phyloP scores from a whole-genome alignment of 2,329 filamentous ascomycete species.

The Drechslerella coelobrocha region DNA sequence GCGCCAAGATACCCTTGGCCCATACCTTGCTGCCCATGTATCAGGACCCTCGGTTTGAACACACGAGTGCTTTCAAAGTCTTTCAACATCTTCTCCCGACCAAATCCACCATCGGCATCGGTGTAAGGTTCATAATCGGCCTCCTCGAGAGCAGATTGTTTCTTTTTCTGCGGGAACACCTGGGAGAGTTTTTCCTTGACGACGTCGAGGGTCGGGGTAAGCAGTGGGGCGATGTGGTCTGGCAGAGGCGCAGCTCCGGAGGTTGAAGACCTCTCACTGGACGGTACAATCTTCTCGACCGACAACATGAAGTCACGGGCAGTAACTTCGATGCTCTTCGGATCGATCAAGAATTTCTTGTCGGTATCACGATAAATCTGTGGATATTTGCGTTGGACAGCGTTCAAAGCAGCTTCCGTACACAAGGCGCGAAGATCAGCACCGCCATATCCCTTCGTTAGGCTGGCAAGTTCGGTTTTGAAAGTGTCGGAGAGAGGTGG shows the following conservation, averaged over 20 bases:
- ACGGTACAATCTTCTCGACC: slow-evolving; percentile 93
- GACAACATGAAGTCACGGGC: slow-evolving; percentile 98
- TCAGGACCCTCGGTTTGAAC: slow-evolving; percentile 84
- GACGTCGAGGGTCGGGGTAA: slow-evolving; percentile 73
- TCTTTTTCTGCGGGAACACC: slow-evolving; percentile 82
- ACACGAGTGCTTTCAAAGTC: slow-evolving; percentile 88
- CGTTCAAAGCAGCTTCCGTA: slow-evolving; percentile 93
- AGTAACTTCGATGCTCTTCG: slow-evolving; percentile 80
- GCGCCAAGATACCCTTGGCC: slow-evolving; percentile 88
- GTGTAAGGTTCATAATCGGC: slow-evolving; percentile 88
- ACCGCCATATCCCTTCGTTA: slow-evolving; percentile 96
- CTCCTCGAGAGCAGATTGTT: slow-evolving; percentile 87
- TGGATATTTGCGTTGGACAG: slow-evolving; percentile 92
- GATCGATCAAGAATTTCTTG: slow-evolving; percentile 87
- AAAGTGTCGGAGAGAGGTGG: slow-evolving; percentile 74
- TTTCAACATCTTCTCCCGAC: slow-evolving; percentile 75
- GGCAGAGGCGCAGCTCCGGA: slow-evolving; percentile 83
- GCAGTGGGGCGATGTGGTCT: slow-evolving; percentile 78
- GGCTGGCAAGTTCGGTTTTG: slow-evolving; percentile 80
- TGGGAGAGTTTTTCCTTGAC: slow-evolving; percentile 75
- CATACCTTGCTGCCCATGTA: slow-evolving; percentile 85
- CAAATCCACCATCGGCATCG: slow-evolving; percentile 82
- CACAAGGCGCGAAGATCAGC: slow-evolving; percentile 92
- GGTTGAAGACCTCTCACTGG: slow-evolving; percentile 86
- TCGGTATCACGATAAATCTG: slow-evolving; percentile 87